Base-by-base conservation (phyloP, 225 moss, liverwort and hornwort species). In the Marchantia paleacea region DNA sequence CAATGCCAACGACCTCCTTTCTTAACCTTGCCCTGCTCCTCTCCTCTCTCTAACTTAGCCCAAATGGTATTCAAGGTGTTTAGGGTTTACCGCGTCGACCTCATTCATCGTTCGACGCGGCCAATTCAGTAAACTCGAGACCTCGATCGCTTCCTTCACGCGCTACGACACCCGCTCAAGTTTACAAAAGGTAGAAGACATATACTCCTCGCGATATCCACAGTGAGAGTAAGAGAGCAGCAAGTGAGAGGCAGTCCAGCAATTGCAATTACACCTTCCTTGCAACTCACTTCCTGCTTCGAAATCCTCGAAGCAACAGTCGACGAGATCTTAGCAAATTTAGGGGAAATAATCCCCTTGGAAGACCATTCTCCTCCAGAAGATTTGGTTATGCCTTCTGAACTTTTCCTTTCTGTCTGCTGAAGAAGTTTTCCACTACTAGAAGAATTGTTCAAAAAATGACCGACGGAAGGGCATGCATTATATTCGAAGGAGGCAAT, bases 1-100 rank as follows among this genome's bases (percentile, higher is more conserved):
- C 58, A 22, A 7, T 14, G 16, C 55, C 28, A 10, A 18, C 10
- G 51, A 73, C 22, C 48, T 47, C 11, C 9, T 50, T 76, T 25
- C 55, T 76, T 54, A 55, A 16, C 55, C 74, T 12, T 15, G 55
- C 28, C 74, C 26, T 74, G n/a, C 74, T 74, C 54, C 55, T 18
- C 19, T 47, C 39, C 5, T 5, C 39, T 39, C 39, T 39, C 39
- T 39, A 2, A 39, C 2, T 47, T 29, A 30, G 39, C 30, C 20
- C 20, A 1, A 26, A 19, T 60, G 58, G 2, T 60, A 20, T 55
- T 91, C n/a, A n/a, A n/a, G n/a, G n/a, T n/a, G n/a, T n/a, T n/a
- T n/a, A n/a, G n/a, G n/a, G n/a, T n/a, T n/a, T n/a, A n/a, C n/a
- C n/a, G n/a, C n/a, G n/a, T 47, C 31, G 31, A 55, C 15, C 31